Conservation (phyloP, 1,139 yeast species). For the Trichomonascaceae sp. region DNA sequence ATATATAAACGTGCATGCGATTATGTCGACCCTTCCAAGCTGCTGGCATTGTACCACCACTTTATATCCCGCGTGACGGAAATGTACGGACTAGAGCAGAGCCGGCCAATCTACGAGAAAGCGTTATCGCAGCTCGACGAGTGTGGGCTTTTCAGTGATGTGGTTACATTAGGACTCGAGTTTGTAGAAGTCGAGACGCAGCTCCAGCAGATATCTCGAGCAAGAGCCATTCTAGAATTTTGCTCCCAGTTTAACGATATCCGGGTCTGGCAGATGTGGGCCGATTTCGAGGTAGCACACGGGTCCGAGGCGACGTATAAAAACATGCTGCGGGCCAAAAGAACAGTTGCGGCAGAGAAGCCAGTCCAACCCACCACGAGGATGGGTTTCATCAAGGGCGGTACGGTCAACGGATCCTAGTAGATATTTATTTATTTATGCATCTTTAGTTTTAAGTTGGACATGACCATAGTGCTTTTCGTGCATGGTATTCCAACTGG, state of each 20-base stretch:
- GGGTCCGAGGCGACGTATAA: slow-evolving; percentile 66
- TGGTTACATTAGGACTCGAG: slow-evolving; percentile 23
- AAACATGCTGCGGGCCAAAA: slow-evolving; percentile 56
- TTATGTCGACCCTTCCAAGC: slow-evolving; percentile 23
- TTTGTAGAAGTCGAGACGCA: slow-evolving; percentile 39
- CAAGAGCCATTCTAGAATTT: slow-evolving; percentile 42
- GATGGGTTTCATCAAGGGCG: too few relatives aligned
- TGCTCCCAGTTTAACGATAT: slow-evolving; percentile 39
- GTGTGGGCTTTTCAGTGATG: too few relatives aligned
- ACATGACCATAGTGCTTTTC: too few relatives aligned
- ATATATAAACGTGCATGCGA: slow-evolving; percentile 33
- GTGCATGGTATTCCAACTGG: too few relatives aligned
- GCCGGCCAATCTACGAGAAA: slow-evolving; percentile 30
- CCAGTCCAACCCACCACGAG: too few relatives aligned
- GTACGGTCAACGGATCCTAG: too few relatives aligned
- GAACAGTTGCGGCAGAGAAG: slow-evolving; percentile 39
- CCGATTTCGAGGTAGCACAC: slow-evolving; percentile 51
- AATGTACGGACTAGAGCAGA: slow-evolving; percentile 25
- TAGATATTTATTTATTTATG: too few relatives aligned
- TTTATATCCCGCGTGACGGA: slow-evolving; percentile 24
- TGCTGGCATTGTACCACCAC: slow-evolving; percentile 24
- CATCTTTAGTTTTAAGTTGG: too few relatives aligned
- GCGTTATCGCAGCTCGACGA: slow-evolving; percentile 33
- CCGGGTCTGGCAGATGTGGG: slow-evolving; percentile 50
- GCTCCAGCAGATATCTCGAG: slow-evolving; percentile 41